A percentile compares a stretch with the other conserved stretches of the same genome.
These are phyloP conservation scores for Alisma plantagoaquatica DNA, from an alignment of 106 monocot species.

Conservation along the genomic window DNA sequence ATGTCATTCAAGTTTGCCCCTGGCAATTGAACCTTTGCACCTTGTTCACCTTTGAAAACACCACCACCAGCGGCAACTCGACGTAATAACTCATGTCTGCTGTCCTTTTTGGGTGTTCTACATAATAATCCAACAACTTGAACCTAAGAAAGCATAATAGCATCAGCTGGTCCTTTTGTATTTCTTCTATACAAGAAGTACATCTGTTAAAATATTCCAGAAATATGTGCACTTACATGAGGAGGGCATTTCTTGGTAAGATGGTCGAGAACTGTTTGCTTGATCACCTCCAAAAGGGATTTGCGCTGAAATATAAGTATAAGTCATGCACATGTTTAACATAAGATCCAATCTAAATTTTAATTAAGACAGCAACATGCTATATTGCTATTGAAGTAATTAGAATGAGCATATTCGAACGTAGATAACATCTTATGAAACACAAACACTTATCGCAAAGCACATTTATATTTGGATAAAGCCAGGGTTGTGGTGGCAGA, in stretches of 20 bases:
- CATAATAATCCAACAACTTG: constrained; percentile 97
- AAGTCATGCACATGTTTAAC: not conserved
- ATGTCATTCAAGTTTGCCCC: constrained; percentile 91
- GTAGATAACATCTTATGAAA: no score
- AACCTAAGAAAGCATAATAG: no score
- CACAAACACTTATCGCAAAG: no score
- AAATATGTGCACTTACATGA: constrained; percentile 70
- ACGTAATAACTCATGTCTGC: constrained; percentile 78
- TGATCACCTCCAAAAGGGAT: constrained; percentile 84
- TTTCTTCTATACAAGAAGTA: no score
- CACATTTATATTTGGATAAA: no score
- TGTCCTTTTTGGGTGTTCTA: constrained; percentile 79
- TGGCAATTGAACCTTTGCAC: constrained; percentile 76
- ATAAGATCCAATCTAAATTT: not conserved
- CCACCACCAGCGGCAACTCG: constrained; percentile 95
- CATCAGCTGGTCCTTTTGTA: no score
- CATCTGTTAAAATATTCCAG: no score
- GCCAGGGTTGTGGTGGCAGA: no score
- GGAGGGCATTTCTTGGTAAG: constrained; percentile 90
- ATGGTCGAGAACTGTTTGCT: constrained; percentile 87
- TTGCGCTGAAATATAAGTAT: constrained; percentile 65
- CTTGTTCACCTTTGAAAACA: constrained; percentile 74
- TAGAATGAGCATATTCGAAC: no score
- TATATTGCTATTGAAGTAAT: no score
- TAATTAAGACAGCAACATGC: no score